Conservation (phyloP, 2,329 filamentous ascomycete genomes). For the Fusarium burgessii region DNA sequence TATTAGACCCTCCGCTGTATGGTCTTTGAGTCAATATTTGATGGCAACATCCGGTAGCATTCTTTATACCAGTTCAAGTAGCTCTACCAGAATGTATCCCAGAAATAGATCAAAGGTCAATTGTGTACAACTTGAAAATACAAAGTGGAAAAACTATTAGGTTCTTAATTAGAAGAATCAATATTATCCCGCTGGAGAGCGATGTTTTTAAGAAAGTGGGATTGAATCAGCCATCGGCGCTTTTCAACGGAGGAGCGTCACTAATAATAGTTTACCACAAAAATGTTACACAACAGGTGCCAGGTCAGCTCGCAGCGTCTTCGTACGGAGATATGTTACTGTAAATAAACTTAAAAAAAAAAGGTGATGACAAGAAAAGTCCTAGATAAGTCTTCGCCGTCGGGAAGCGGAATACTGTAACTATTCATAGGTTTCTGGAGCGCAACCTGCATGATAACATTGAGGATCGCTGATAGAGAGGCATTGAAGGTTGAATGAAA, state of each 20-base stretch:
- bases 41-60: neutral
- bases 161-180: no score
- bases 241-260: neutral
- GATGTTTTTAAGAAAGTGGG: neutral
- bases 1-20: neutral
- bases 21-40: neutral
- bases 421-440: neutral
- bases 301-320: neutral
- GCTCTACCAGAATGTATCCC: neutral
- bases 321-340: neutral
- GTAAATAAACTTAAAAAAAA: neutral
- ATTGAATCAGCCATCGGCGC: neutral
- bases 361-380: neutral
- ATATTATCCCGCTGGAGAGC: neutral
- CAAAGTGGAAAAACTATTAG: neutral
- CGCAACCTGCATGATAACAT: accelerated
- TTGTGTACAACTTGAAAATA: neutral
- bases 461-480: accelerated
- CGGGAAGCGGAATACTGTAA: neutral
- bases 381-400: neutral
- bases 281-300: neutral
- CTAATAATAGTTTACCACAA: neutral
- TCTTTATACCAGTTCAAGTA: neutral
- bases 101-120: neutral
- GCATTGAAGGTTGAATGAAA: accelerated